These are phyloP conservation scores for Phlegmacium glaucopus DNA, from an alignment of 768 basidiomycete genomes.

Conservation along the genomic window DNA sequence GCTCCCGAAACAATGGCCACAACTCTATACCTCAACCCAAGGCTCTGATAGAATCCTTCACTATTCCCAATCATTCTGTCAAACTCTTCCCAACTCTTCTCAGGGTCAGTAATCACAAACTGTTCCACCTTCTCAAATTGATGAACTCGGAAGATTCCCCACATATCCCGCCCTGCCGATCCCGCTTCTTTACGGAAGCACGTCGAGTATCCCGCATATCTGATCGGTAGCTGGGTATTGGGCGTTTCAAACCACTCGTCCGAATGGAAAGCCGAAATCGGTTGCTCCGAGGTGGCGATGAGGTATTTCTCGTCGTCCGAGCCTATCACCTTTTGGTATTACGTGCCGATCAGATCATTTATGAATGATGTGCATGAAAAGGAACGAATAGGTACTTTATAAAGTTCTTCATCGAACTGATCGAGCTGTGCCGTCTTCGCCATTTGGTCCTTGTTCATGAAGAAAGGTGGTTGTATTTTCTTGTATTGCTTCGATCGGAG, in stretches of 20 bases:
- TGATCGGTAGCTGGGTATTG: conserved; percentile 86
- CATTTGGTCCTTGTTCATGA: conserved; percentile 99
- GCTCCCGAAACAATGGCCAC: conserved; percentile 96
- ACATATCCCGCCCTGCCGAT: conserved; percentile 95
- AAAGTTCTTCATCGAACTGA: conserved; percentile 98
- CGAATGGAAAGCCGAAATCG: conserved; percentile 92
- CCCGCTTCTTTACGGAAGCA: conserved; percentile 99
- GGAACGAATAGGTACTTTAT: conserved; percentile 63
- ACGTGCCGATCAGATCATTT: not conserved
- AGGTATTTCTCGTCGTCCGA: conserved; percentile 96
- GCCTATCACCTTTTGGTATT: conserved; percentile 62
- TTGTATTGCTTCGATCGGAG: conserved; percentile 79
- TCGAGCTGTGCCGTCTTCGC: conserved; percentile 96
- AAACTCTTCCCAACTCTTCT: conserved; percentile 92
- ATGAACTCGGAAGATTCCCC: conserved; percentile 99
- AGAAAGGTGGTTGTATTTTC: conserved; percentile 95
- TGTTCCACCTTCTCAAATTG: conserved; percentile 99
- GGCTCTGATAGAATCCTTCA: conserved; percentile 95
- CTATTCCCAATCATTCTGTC: conserved; percentile 87
- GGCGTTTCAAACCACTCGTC: conserved; percentile 99
- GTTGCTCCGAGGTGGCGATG: conserved; percentile 98
- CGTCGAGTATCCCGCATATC: conserved; percentile 86
- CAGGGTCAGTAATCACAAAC: conserved; percentile 93
- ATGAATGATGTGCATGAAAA: too few relatives aligned
- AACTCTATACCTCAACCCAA: conserved; percentile 88